Percentiles rank a stretch among this genome's conserved stretches.
Conservation (phyloP, 768 basidiomycete species). For the Pulveroboletus sp. region DNA sequence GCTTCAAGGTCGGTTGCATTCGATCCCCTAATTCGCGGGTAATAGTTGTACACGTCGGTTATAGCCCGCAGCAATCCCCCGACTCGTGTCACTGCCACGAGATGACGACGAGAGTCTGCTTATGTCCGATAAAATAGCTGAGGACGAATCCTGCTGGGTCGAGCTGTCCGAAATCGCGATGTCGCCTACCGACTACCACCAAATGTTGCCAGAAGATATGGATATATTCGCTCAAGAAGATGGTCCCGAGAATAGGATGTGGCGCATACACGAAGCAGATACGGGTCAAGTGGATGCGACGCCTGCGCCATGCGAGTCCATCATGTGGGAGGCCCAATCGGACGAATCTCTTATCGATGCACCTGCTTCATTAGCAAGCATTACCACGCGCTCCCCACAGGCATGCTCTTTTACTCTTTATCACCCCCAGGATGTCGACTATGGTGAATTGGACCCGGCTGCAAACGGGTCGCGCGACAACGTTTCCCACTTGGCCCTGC, state of each 20-base stretch:
- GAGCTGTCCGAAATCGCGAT: constrained; percentile 13
- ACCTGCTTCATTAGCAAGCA: constrained; percentile 15
- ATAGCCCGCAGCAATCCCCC: constrained; percentile 17
- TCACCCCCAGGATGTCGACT: constrained; percentile 15
- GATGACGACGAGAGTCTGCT: constrained; percentile 27
- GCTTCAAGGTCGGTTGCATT: constrained; percentile 44
- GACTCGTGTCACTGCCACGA: constrained; percentile 6
- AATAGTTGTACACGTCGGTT: constrained; percentile 4
- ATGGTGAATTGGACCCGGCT: constrained; percentile 8
- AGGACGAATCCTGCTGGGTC: constrained; percentile 11
- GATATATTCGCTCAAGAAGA: constrained; percentile 17
- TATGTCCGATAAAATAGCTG: constrained; percentile 3
- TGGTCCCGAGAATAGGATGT: constrained; percentile 13
- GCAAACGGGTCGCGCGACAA: constrained; percentile 6
- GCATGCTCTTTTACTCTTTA: constrained; percentile 11
- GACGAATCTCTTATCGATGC: constrained; percentile 26
- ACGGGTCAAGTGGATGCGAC: not conserved
- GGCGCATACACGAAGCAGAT: constrained; percentile 9
- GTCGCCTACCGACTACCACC: constrained; percentile 4
- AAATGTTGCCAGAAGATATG: constrained; percentile 10
- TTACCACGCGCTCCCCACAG: constrained; percentile 15
- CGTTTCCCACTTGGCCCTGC: constrained; percentile 11
- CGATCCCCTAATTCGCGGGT: not conserved
- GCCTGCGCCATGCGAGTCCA: not conserved
- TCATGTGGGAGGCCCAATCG: constrained; percentile 8